phyloP scores from a whole-genome alignment of 2,329 filamentous ascomycete species.

The Alternaria solani region DNA sequence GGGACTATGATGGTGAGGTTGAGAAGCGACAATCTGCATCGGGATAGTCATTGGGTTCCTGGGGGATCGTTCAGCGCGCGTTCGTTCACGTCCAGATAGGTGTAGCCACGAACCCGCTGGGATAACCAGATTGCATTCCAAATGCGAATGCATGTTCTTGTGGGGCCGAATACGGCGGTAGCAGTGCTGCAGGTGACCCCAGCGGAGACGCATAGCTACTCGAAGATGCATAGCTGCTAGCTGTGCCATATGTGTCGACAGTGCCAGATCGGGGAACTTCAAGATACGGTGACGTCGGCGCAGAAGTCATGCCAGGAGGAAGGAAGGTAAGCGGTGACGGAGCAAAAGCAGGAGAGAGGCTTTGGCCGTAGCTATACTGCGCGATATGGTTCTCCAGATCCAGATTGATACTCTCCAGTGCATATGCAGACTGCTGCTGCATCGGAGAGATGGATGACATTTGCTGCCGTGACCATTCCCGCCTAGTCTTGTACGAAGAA shows the following conservation, averaged over 20 bases:
- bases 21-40: conserved; percentile 31
- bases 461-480: conserved; percentile 52
- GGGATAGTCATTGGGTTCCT: conserved; percentile 50
- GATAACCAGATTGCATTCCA: conserved; percentile 52
- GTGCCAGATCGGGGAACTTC: conserved; percentile 53
- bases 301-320: conserved; percentile 44
- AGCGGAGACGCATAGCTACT: conserved; percentile 50
- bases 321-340: conserved; percentile 55
- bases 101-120: conserved; percentile 55
- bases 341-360: conserved; percentile 60
- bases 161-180: conserved; percentile 46
- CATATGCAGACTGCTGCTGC: conserved; percentile 49
- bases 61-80: conserved; percentile 52
- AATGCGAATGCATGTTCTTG: conserved; percentile 54
- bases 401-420: conserved; percentile 51
- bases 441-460: conserved; percentile 42
- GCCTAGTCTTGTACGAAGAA: conserved; percentile 52
- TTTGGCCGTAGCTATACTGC: conserved; percentile 52
- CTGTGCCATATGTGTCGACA: conserved; percentile 38
- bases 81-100: conserved; percentile 54
- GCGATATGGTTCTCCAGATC: conserved; percentile 53
- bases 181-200: conserved; percentile 46
- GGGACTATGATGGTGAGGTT: conserved; percentile 35
- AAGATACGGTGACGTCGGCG: conserved; percentile 54
- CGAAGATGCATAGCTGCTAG: conserved; percentile 40